A percentile compares a stretch with the other conserved stretches of the same genome.
These are phyloP conservation scores for Suillus americanus DNA, from an alignment of 768 basidiomycete genomes.

Conservation along the genomic window DNA sequence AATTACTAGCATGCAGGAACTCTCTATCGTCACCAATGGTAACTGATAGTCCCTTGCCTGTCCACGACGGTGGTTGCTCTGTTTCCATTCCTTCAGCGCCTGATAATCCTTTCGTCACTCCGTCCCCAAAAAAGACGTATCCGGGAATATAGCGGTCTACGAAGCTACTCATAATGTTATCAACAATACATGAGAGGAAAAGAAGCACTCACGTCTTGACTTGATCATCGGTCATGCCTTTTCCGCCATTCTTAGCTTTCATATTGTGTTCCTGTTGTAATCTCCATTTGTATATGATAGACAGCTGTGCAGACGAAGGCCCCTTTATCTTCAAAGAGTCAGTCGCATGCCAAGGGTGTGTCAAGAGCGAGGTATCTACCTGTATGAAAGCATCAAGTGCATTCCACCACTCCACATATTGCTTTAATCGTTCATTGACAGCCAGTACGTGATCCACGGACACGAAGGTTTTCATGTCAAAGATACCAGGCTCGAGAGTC, in stretches of 20 bases:
- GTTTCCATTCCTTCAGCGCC: constrained; percentile 17
- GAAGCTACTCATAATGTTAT: constrained; percentile 49
- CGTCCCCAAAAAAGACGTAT: constrained; percentile 82
- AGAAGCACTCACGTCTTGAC: constrained; percentile 47
- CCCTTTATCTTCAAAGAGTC: constrained; percentile 39
- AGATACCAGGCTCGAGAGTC: constrained; percentile 24
- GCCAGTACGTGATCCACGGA: constrained; percentile 54
- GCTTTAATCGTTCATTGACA: constrained; percentile 60
- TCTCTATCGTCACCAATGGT: constrained; percentile 55
- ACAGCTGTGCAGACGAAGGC: constrained; percentile 34
- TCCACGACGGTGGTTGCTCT: constrained; percentile 36
- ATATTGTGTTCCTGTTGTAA: constrained; percentile 87
- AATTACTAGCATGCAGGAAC: constrained; percentile 39
- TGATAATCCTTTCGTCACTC: constrained; percentile 39
- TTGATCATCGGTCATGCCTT: constrained; percentile 85
- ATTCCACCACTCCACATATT: constrained; percentile 69
- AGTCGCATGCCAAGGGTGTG: constrained; percentile 2
- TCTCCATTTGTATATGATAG: constrained; percentile 83
- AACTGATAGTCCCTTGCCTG: constrained; percentile 50
- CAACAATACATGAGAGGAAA: constrained; percentile 6
- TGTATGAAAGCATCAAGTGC: constrained; percentile 75
- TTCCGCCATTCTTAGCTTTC: constrained; percentile 82
- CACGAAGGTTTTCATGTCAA: constrained; percentile 37
- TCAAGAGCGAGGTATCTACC: constrained; percentile 40
- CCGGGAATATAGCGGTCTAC: constrained; percentile 93